A percentile compares a stretch with the other conserved stretches of the same genome.
Evolutionary conservation across 1,284 basidiomycete species (phyloP).

Genomic region (Leucoagaricus sp.): DNA sequence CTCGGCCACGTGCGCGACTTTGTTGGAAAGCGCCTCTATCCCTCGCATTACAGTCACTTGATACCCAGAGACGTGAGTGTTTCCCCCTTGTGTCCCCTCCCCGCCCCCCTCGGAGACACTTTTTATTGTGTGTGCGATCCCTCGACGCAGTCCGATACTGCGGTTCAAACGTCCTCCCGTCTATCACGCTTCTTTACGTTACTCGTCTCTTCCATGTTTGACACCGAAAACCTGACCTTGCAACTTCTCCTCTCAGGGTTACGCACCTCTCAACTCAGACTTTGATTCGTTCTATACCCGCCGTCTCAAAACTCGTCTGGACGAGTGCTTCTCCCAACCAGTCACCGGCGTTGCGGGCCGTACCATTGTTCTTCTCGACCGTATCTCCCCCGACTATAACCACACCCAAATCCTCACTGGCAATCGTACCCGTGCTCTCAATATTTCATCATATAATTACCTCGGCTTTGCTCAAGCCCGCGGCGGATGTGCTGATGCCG

Average conservation of each 20-base stretch:
- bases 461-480: constrained; percentile 96
- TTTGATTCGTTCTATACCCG: constrained; percentile 99
- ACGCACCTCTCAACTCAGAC: constrained; percentile 96
- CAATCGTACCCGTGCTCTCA: constrained; percentile 84
- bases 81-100: not conserved
- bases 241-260: constrained; percentile 60
- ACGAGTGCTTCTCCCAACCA: constrained; percentile 95
- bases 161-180: not conserved
- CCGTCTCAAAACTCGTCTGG: constrained; percentile 90
- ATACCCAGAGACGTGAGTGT: constrained; percentile 77
- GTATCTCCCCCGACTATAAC: constrained; percentile 83
- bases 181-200: not conserved
- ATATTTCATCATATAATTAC: constrained; percentile 99
- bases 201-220: not conserved
- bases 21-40: constrained; percentile 84
- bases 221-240: not conserved
- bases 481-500: constrained; percentile 93
- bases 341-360: constrained; percentile 95
- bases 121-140: too few relatives aligned
- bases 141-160: not conserved
- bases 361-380: constrained; percentile 87
- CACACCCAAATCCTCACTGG: constrained; percentile 81
- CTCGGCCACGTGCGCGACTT: constrained; percentile 96
- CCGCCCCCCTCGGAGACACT: not conserved
- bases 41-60: constrained; percentile 77